phyloP scores from a whole-genome alignment of 2,329 filamentous ascomycete genomes.

The Cryphonectria radicalis region DNA sequence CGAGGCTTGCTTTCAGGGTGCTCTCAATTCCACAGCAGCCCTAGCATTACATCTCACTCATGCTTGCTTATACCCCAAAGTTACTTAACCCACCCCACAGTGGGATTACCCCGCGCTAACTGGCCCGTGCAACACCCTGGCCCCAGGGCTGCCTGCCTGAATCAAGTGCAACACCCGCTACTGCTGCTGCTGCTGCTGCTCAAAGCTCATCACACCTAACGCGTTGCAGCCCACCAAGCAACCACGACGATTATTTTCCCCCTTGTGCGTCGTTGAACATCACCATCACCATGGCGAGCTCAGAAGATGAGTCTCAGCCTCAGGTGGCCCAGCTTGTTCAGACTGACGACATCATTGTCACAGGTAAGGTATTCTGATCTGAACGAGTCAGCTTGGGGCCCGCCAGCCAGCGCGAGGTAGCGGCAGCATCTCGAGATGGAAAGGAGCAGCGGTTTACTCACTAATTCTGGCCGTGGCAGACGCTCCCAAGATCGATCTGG shows the following conservation, averaged over 20 bases:
- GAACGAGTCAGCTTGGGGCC: neutral
- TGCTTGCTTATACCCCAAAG: neutral
- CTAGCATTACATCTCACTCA: neutral
- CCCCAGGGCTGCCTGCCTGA: neutral
- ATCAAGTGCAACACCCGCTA: slow-evolving; percentile 1
- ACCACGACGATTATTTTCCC: slow-evolving; percentile 1
- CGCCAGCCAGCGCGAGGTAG: neutral
- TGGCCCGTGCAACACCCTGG: slow-evolving; percentile 19
- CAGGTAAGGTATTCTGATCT: slow-evolving; percentile 42
- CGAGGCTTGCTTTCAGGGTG: neutral
- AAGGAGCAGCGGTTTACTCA: slow-evolving; percentile 20
- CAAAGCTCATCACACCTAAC: slow-evolving; percentile 17
- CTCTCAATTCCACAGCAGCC: neutral
- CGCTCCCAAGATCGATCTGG: slow-evolving; percentile 85
- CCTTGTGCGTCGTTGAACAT: neutral
- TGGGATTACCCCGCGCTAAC: slow-evolving; percentile 11
- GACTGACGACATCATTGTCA: slow-evolving; percentile 52
- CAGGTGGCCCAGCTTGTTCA: slow-evolving; percentile 54
- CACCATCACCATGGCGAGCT: slow-evolving; percentile 42
- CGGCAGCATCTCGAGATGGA: neutral
- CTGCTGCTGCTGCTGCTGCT: neutral
- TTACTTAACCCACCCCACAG: neutral
- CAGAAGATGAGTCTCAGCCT: slow-evolving; percentile 38
- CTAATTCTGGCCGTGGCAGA: slow-evolving; percentile 52
- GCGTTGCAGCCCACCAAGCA: neutral